Evolutionary conservation across 352 stramenopile species (phyloP).

Genomic region (Phytopythium boreale): DNA sequence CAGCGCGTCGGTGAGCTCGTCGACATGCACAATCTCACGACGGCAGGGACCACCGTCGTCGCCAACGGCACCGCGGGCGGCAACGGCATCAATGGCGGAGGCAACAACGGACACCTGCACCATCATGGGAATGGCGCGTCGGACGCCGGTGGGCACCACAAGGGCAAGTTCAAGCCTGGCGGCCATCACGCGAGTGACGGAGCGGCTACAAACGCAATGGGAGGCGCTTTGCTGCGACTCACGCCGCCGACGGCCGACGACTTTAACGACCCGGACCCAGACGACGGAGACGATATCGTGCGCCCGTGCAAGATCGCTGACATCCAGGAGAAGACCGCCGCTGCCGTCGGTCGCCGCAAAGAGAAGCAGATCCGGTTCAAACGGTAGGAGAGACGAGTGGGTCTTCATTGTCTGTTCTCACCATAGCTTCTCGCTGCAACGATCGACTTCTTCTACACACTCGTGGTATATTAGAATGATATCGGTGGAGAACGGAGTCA

Average conservation of each 20-base stretch:
- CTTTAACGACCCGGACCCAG: constrained; percentile 70
- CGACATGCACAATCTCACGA: constrained; percentile 85
- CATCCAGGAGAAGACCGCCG: constrained; percentile 76
- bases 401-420: too few species aligned
- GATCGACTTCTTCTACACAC: too few species aligned
- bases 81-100: constrained; percentile 2
- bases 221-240: constrained; percentile 37
- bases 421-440: too few species aligned
- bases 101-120: constrained; percentile 4
- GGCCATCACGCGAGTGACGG: constrained; percentile 7
- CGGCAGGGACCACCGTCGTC: constrained; percentile 33
- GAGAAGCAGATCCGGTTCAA: constrained; percentile 63
- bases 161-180: constrained; percentile 27
- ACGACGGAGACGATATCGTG: constrained; percentile 62
- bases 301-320: constrained; percentile 72
- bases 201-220: background rate
- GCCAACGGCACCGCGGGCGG: background rate
- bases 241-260: constrained; percentile 60
- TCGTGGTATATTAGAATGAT: too few species aligned
- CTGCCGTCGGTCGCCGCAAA: constrained; percentile 57
- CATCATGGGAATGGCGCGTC: background rate
- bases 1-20: constrained; percentile 83
- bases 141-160: constrained; percentile 16
- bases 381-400: constrained; percentile 15
- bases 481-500: too few species aligned